Evolutionary conservation across 805 yeast genomes (phyloP).

Genomic region (Komagataella mondaviorum): DNA sequence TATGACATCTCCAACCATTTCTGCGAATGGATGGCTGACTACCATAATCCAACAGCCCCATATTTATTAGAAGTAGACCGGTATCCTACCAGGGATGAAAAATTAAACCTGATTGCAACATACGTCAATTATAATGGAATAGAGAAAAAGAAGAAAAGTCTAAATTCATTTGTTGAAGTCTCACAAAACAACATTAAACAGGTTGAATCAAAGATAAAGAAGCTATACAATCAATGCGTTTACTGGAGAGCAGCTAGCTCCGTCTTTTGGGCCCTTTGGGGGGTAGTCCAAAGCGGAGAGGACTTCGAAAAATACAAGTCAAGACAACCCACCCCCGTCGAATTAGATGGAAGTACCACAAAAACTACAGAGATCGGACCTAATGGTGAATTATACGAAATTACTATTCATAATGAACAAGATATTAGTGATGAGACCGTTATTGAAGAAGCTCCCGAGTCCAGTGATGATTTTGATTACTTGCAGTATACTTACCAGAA

Average conservation of each 20-base stretch:
- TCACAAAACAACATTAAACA: constrained; percentile 11
- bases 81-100: constrained; percentile 61
- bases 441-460: constrained; percentile 12
- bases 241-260: constrained; percentile 76
- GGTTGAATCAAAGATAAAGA: constrained; percentile 30
- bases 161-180: not conserved
- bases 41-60: constrained; percentile 44
- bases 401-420: constrained; percentile 16
- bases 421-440: constrained; percentile 14
- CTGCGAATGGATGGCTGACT: constrained; percentile 95
- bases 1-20: constrained; percentile 89
- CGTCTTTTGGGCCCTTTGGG: constrained; percentile 86
- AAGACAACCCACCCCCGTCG: not conserved
- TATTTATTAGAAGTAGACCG: constrained; percentile 38
- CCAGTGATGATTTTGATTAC: constrained; percentile 64
- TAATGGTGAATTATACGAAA: constrained; percentile 35
- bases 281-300: constrained; percentile 35
- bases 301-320: constrained; percentile 4
- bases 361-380: constrained; percentile 32
- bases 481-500: constrained; percentile 65
- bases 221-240: constrained; percentile 48
- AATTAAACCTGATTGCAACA: constrained; percentile 58
- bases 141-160: constrained; percentile 12
- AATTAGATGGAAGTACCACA: not conserved
- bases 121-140: constrained; percentile 51